A percentile compares a stretch with the other conserved stretches of the same genome.
Evolutionary conservation across 148 eudicot species (phyloP).

Genomic region (Fagopyrum esculentum): DNA sequence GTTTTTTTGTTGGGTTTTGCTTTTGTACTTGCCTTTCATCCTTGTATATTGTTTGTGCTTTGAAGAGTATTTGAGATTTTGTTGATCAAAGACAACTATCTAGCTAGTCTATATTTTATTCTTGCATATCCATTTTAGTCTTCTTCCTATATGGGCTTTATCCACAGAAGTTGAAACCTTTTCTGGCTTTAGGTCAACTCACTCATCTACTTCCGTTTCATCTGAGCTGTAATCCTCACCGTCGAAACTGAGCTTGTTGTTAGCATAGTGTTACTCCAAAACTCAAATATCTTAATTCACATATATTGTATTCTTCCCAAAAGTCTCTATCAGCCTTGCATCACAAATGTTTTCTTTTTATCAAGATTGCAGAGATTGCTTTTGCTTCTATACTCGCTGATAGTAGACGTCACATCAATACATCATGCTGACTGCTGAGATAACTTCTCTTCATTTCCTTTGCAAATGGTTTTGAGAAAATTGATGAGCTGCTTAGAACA

Average conservation of each 20-base stretch:
- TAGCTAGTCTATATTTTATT: too few species aligned
- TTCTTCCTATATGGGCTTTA: conserved; percentile 32
- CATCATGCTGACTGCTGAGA: conserved; percentile 22
- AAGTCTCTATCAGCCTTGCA: conserved; percentile 33
- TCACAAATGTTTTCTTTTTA: conserved; percentile 61
- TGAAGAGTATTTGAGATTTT: too few species aligned
- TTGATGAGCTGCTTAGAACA: conserved; percentile 52
- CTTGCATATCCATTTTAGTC: conserved; percentile 2
- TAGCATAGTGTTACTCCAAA: conserved; percentile 50
- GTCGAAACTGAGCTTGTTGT: conserved; percentile 51
- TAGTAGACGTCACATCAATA: conserved; percentile 31
- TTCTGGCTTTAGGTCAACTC: conserved; percentile 22
- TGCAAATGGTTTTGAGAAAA: conserved; percentile 55
- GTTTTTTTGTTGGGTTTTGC: too few species aligned
- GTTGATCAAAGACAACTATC: too few species aligned
- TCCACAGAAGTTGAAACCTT: conserved; percentile 22
- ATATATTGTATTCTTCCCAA: conserved; percentile 37
- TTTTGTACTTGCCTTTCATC: too few species aligned
- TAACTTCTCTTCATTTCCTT: conserved; percentile 28
- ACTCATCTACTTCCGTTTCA: conserved; percentile 28
- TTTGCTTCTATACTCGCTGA: conserved; percentile 36
- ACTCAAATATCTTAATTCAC: conserved; percentile 31
- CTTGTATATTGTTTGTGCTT: too few species aligned
- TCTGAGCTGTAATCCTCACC: conserved; percentile 40
- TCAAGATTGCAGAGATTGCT: conserved; percentile 33